Evolutionary conservation across 2,329 filamentous ascomycete species (phyloP), one percentile per base, ranked within the genome.

Genomic region (Fusarium armeniacum): DNA sequence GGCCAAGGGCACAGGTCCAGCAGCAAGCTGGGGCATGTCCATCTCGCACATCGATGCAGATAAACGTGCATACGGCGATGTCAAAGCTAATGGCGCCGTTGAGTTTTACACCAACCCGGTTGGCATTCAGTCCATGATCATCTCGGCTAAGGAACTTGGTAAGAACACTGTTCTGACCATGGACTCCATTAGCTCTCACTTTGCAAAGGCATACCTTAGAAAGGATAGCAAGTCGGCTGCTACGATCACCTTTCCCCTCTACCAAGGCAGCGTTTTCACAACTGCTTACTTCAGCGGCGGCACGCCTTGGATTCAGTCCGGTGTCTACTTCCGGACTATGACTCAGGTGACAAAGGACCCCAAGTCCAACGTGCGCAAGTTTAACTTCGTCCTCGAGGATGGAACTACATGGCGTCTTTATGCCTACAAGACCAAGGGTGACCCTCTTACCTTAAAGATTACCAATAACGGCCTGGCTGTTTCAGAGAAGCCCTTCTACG

Each of bases 191-290:
- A 90, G 83, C 59, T 87, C 83, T 54, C 90, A 83, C 75, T 92
- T 83, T 36, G 86, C 81, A 16, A 89, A 93, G 67, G 88, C 93
- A 46, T 90, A 92, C 45, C 83, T 98, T 33, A 85, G 82, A 52
- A 83, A 85, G 4, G 81, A 83, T 24, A 76, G 78, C n/a, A 82
- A 82, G 4, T 84, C 85, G 10, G 78, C 83, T 2, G 86, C 91
- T 1, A 83, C 86, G 2, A 85, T 98, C 22, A 90, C 88, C 0
- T 93, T 97, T 69, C 94, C 94, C 0, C 77, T 98, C 10, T 89
- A 97, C 0, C 95, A 98, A 76, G 96, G 96, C 13, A 96, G 97
- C 89, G 91, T 89, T 0, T 97, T 94, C 73, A 84, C 97, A 20
- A 98, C 94, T 6, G 94, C 85, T 1, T 79, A 91, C 20, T 98